Conservation (phyloP, 352 stramenopile species). For the Globisporangium abappressorium region DNA sequence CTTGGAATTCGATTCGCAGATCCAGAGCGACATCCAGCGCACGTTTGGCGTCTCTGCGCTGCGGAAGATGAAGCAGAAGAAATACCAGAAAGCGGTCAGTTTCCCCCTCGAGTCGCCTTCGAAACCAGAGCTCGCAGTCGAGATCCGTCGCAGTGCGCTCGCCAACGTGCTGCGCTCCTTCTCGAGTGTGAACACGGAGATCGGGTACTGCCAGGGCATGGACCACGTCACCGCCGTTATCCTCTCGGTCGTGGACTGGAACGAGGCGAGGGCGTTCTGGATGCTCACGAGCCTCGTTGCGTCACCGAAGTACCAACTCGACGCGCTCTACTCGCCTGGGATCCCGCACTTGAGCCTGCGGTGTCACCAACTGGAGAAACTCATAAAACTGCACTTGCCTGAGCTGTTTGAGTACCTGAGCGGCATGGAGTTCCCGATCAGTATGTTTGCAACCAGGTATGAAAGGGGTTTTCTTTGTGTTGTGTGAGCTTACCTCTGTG, state of each 20-base stretch:
- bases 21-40: slow-evolving; percentile 57
- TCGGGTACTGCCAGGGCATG: slow-evolving; percentile 79
- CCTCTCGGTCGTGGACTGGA: slow-evolving; percentile 62
- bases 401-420: slow-evolving; percentile 43
- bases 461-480: not conserved
- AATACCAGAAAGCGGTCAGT: slow-evolving; percentile 16
- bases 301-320: slow-evolving; percentile 57
- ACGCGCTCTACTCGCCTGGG: slow-evolving; percentile 52
- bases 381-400: slow-evolving; percentile 41
- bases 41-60: slow-evolving; percentile 66
- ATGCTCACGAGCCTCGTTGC: slow-evolving; percentile 53
- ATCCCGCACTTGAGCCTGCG: slow-evolving; percentile 59
- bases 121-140: slow-evolving; percentile 19
- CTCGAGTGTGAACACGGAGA: slow-evolving; percentile 61
- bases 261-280: slow-evolving; percentile 69
- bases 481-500: not conserved
- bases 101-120: not conserved
- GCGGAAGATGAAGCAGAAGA: slow-evolving; percentile 28
- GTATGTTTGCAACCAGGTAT: slow-evolving; percentile 46
- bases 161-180: slow-evolving; percentile 62
- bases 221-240: slow-evolving; percentile 63
- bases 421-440: slow-evolving; percentile 65
- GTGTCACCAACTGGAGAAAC: slow-evolving; percentile 65
- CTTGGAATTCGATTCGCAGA: slow-evolving; percentile 64
- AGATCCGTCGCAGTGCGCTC: slow-evolving; percentile 37